phyloP scores from a whole-genome alignment of 73 alveolate genomes.

The Diophrys sp. region DNA sequence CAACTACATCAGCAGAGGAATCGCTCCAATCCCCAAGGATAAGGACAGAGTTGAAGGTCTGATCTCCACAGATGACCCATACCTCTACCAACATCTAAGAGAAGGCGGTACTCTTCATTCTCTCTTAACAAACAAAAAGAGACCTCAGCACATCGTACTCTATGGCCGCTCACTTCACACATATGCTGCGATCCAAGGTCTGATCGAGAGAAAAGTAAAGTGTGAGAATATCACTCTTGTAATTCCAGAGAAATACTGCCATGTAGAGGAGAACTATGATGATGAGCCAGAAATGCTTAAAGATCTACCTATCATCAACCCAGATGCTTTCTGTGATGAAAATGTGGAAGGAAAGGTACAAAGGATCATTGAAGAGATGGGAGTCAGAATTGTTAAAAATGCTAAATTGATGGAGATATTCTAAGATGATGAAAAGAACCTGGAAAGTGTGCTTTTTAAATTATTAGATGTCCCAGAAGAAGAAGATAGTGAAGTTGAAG shows the following conservation, averaged over 20 bases:
- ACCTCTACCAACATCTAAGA: constrained; percentile 76
- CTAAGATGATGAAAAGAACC: constrained; percentile 66
- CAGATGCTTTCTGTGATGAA: constrained; percentile 79
- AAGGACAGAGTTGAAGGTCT: constrained; percentile 67
- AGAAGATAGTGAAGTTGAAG: constrained; percentile 75
- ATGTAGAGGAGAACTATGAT: constrained; percentile 63
- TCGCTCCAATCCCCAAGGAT: constrained; percentile 73
- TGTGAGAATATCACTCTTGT: constrained; percentile 89
- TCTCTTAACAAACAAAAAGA: constrained; percentile 73
- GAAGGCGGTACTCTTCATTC: constrained; percentile 69
- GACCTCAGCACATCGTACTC: constrained; percentile 69
- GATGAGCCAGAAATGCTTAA: constrained; percentile 59
- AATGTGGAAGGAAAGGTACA: constrained; percentile 63
- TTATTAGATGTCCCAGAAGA: constrained; percentile 65
- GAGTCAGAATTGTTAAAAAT: constrained; percentile 64
- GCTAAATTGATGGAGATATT: constrained; percentile 54
- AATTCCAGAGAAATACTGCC: constrained; percentile 84
- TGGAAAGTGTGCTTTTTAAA: constrained; percentile 53
- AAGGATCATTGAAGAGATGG: constrained; percentile 48
- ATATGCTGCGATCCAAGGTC: constrained; percentile 89
- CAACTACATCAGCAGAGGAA: constrained; percentile 72
- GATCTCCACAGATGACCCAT: constrained; percentile 84
- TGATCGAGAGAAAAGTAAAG: constrained; percentile 83
- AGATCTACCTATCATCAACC: constrained; percentile 61
- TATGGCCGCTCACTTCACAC: constrained; percentile 96